phyloP scores from a whole-genome alignment of 2,329 filamentous ascomycete genomes.

The Ophiostoma montium region DNA sequence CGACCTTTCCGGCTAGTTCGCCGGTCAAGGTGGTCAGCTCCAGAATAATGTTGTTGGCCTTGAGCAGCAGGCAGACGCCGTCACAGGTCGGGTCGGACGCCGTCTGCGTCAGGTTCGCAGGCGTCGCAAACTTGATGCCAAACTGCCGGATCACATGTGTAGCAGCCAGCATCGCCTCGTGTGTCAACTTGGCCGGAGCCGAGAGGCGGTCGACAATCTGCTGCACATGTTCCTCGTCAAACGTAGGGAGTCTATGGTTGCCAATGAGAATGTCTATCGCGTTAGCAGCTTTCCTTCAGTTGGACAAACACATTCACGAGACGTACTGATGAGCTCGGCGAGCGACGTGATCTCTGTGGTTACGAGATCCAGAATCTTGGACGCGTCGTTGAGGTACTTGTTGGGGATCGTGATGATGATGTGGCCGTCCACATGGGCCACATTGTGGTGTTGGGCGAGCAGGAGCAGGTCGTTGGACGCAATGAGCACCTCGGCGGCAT shows the following conservation, averaged over 20 bases:
- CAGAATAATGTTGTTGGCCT: constrained; percentile 4
- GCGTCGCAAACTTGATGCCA: not conserved
- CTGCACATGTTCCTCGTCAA: not conserved
- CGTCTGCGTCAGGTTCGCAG: not conserved
- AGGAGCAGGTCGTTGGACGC: not conserved
- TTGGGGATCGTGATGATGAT: not conserved
- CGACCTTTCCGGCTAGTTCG: not conserved
- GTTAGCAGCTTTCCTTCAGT: too few relatives aligned
- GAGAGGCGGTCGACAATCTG: not conserved
- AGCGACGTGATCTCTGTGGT: not conserved
- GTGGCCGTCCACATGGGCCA: not conserved
- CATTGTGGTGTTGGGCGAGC: not conserved
- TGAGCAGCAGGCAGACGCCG: constrained; percentile 3
- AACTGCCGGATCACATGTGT: not conserved
- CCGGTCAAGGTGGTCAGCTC: not conserved
- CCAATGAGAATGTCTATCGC: not conserved
- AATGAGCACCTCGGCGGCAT: not conserved
- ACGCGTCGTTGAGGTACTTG: not conserved
- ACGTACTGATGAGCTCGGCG: not conserved
- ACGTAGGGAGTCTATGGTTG: not conserved
- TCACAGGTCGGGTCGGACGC: not conserved
- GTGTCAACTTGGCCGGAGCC: not conserved
- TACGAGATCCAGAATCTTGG: constrained; percentile 1
- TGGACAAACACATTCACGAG: not conserved
- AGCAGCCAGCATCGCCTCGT: not conserved